A percentile compares a stretch with the other conserved stretches of the same genome.
Conservation (phyloP, 2,329 filamentous ascomycete genomes). For the Parafenestella ontariensis region DNA sequence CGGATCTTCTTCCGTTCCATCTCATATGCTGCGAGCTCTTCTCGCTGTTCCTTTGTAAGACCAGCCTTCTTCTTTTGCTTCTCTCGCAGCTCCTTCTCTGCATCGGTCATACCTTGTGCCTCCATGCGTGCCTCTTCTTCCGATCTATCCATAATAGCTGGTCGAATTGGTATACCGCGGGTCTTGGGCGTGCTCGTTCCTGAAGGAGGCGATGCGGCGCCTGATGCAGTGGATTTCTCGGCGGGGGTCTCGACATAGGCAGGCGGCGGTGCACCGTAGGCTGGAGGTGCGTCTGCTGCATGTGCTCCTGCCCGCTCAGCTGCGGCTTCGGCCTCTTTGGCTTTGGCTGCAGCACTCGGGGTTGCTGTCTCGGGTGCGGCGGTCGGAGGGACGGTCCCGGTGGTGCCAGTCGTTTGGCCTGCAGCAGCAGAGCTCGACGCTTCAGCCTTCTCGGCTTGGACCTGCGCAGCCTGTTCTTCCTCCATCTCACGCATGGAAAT, state of each 20-base stretch:
- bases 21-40: constrained; percentile 88
- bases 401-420: constrained; percentile 19
- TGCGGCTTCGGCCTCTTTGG: constrained; percentile 51
- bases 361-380: constrained; percentile 13
- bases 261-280: constrained; percentile 47
- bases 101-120: constrained; percentile 70
- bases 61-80: constrained; percentile 91
- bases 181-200: constrained; percentile 60
- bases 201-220: constrained; percentile 46
- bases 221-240: constrained; percentile 36
- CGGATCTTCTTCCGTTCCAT: constrained; percentile 82
- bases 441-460: constrained; percentile 45
- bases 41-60: constrained; percentile 88
- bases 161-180: constrained; percentile 73
- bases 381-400: constrained; percentile 13
- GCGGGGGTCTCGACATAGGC: constrained; percentile 56
- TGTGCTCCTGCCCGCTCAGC: constrained; percentile 49
- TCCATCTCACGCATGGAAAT: constrained; percentile 87
- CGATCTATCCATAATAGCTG: constrained; percentile 86
- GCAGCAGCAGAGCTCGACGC: constrained; percentile 32
- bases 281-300: constrained; percentile 44
- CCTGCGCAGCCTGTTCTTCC: constrained; percentile 67
- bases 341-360: constrained; percentile 49
- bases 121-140: constrained; percentile 76
- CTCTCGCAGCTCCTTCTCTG: constrained; percentile 77